phyloP scores from a whole-genome alignment of 1,284 basidiomycete genomes.

The Ustilago sp. region DNA sequence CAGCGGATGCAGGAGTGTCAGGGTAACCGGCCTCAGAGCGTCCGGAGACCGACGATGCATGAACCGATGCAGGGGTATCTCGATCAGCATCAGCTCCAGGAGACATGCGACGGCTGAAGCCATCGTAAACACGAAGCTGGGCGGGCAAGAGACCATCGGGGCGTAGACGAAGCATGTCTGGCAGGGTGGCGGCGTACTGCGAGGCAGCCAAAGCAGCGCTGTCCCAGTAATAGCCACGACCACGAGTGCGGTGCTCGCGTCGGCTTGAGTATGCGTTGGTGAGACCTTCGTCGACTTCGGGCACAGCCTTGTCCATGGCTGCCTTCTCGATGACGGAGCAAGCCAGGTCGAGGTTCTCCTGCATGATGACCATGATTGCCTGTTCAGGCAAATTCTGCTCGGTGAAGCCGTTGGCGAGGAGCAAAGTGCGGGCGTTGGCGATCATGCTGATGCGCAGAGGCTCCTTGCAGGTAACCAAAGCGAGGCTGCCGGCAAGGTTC shows the following conservation, averaged over 20 bases:
- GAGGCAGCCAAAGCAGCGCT: slow-evolving; percentile 70
- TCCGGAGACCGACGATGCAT: slow-evolving; percentile 46
- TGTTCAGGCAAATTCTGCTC: slow-evolving; percentile 72
- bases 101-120: slow-evolving; percentile 74
- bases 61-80: slow-evolving; percentile 47
- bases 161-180: slow-evolving; percentile 89
- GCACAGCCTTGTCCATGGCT: slow-evolving; percentile 94
- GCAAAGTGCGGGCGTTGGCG: slow-evolving; percentile 81
- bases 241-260: slow-evolving; percentile 86
- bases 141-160: slow-evolving; percentile 82
- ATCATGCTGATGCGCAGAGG: slow-evolving; percentile 92
- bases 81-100: slow-evolving; percentile 44
- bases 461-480: slow-evolving; percentile 98
- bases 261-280: slow-evolving; percentile 80
- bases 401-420: slow-evolving; percentile 74
- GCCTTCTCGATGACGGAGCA: slow-evolving; percentile 96
- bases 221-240: slow-evolving; percentile 68
- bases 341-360: slow-evolving; percentile 93
- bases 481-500: slow-evolving; percentile 94
- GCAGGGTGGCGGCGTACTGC: slow-evolving; percentile 82
- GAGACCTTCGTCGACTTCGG: slow-evolving; percentile 95
- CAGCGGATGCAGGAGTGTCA: slow-evolving; percentile 19
- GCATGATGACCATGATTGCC: slow-evolving; percentile 81
- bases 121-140: slow-evolving; percentile 93
- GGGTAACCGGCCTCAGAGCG: slow-evolving; percentile 37